Evolutionary conservation across 352 stramenopile genomes (phyloP).

Genomic region (Plasmopara halstedii): DNA sequence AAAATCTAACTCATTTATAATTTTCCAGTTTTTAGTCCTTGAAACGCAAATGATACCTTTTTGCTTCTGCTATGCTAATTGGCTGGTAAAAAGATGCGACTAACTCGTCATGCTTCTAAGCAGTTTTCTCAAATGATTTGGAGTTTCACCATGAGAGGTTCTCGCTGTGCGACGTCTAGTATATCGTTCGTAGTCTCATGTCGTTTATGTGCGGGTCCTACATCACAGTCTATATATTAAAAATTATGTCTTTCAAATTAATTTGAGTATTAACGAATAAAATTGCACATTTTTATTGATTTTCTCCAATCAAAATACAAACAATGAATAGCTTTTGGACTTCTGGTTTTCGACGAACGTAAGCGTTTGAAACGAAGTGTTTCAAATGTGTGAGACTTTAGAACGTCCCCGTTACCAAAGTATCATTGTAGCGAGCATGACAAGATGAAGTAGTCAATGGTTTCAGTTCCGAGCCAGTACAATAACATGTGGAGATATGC

Average conservation of each 20-base stretch:
- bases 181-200: background rate
- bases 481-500: conserved; percentile 1
- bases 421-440: conserved; percentile 21
- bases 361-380: too few relatives aligned
- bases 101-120: too few relatives aligned
- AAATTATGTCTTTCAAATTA: background rate
- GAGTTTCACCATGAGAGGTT: background rate
- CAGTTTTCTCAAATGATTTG: background rate
- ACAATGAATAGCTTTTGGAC: too few relatives aligned
- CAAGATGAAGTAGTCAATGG: conserved; percentile 6
- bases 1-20: background rate
- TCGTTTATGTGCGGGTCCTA: background rate
- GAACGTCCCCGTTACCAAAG: conserved; percentile 17
- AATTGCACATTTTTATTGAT: too few relatives aligned
- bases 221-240: too few relatives aligned
- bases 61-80: background rate
- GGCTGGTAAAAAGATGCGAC: background rate
- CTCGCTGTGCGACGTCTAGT: background rate
- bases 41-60: background rate
- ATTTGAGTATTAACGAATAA: background rate
- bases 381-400: conserved; percentile 7
- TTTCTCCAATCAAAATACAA: too few relatives aligned
- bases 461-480: conserved; percentile 19
- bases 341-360: conserved; percentile 27
- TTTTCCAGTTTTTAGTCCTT: background rate